Evolutionary conservation across 306 rosid species (phyloP), one percentile per base, ranked within the genome.

Genomic region (Fragaria ananassa): DNA sequence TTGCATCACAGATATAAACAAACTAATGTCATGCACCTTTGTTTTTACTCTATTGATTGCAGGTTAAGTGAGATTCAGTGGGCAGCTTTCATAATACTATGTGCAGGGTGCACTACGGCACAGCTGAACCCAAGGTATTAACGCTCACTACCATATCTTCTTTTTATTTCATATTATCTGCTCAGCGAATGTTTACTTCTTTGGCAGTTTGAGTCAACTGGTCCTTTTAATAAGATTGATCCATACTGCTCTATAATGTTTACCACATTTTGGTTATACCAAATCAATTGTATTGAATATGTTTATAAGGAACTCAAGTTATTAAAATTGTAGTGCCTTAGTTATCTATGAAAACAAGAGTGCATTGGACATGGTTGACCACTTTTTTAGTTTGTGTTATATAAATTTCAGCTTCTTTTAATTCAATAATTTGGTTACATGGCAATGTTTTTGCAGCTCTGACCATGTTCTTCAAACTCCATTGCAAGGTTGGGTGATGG

Each of bases 21-120:
- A 18, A 64, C 68, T 63, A 58, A 10, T 21, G 45, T 42, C 77
- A 54, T 71, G 72, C 15, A 25, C 44, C 35, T 37, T 74, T 72
- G 69, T 87, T 74, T 83, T 67, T 76, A 70, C 50, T 64, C 10
- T 75, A 68, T n/a, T 47, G 77, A 41, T 80, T 85, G 81, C 91
- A 95, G 97, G 92, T 87, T 95, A 86, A 95, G 96, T 74, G 91
- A 95, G 85, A 89, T 89, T 86, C 99, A 92, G 74, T 95, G 97
- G 97, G 99, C 97, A 15, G 99, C 99, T 79, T 95, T 92, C 89
- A 80, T 95, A 84, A 87, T 95, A 44, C 90, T 95, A 31, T 90
- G 89, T 82, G 97, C 93, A 49, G 97, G 97, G 72, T 95, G 98
- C 87, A 95, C 97, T 64, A 95, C 96, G 2, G 93, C 98, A 31